Conservation (phyloP, 805 yeast genomes). For the Saccharomycopsis microspora region DNA sequence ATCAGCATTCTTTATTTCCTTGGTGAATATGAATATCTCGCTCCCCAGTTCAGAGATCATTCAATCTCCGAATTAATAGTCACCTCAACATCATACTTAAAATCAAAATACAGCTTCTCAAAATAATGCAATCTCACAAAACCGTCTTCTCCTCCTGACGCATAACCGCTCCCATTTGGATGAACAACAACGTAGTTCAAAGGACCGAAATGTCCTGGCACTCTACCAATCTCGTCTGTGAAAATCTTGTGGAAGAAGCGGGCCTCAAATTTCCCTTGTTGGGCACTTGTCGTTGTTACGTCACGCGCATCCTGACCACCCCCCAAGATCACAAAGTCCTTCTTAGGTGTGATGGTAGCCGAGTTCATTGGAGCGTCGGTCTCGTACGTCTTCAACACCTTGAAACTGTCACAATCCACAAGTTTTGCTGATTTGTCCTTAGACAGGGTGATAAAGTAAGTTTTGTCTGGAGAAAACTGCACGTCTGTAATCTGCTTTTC, state of each 20-base stretch:
- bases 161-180: slow-evolving; percentile 86
- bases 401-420: slow-evolving; percentile 66
- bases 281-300: slow-evolving; percentile 91
- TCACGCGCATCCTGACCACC: slow-evolving; percentile 99
- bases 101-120: slow-evolving; percentile 87
- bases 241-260: slow-evolving; percentile 91
- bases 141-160: slow-evolving; percentile 99
- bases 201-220: slow-evolving; percentile 99
- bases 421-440: slow-evolving; percentile 81
- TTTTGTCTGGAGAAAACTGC: slow-evolving; percentile 77
- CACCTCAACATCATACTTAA: slow-evolving; percentile 84
- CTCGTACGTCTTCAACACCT: slow-evolving; percentile 58
- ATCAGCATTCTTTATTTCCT: neutral
- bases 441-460: slow-evolving; percentile 87
- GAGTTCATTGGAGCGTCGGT: slow-evolving; percentile 93
- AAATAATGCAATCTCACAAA: slow-evolving; percentile 87
- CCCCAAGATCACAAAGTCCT: slow-evolving; percentile 86
- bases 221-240: slow-evolving; percentile 93
- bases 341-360: slow-evolving; percentile 87
- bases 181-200: slow-evolving; percentile 87
- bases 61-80: slow-evolving; percentile 41
- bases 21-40: neutral
- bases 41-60: neutral
- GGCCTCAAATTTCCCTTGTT: slow-evolving; percentile 95
- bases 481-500: slow-evolving; percentile 75